Conservation (phyloP, 805 yeast genomes). For the Kregervanrija fluxuum region DNA sequence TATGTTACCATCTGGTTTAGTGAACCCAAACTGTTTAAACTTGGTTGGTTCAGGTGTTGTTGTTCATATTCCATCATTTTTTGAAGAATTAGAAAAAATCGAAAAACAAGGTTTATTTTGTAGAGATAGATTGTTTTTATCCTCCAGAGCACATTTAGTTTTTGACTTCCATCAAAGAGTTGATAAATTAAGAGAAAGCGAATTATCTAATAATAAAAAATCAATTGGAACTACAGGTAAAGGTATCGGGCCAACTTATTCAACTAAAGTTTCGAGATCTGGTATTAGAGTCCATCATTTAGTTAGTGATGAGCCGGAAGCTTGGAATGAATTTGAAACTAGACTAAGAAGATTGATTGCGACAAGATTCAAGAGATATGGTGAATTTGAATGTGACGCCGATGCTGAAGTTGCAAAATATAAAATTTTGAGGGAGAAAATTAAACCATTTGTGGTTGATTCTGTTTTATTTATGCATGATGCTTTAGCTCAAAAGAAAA, state of each 20-base stretch:
- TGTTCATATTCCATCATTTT: slow-evolving; percentile 88
- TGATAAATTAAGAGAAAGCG: slow-evolving; percentile 91
- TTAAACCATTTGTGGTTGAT: slow-evolving; percentile 91
- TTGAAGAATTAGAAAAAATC: slow-evolving; percentile 74
- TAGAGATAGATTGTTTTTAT: slow-evolving; percentile 71
- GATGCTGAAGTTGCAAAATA: slow-evolving; percentile 76
- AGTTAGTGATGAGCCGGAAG: slow-evolving; percentile 79
- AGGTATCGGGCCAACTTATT: slow-evolving; percentile 97
- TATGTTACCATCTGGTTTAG: slow-evolving; percentile 97
- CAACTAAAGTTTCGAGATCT: slow-evolving; percentile 94
- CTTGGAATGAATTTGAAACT: slow-evolving; percentile 86
- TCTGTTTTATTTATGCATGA: slow-evolving; percentile 77
- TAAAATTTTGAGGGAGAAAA: slow-evolving; percentile 61
- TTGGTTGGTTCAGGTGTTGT: slow-evolving; percentile 96
- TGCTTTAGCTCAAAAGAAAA: slow-evolving; percentile 72
- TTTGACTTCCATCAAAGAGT: slow-evolving; percentile 98
- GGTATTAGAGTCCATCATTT: slow-evolving; percentile 96
- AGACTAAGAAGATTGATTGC: slow-evolving; percentile 70
- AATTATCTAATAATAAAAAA: slow-evolving; percentile 71
- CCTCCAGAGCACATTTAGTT: slow-evolving; percentile 93
- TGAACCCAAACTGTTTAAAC: slow-evolving; percentile 85
- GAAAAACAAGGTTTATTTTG: slow-evolving; percentile 77
- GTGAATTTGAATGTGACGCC: slow-evolving; percentile 81
- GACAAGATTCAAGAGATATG: slow-evolving; percentile 84
- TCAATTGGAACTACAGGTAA: slow-evolving; percentile 97